A percentile compares a stretch with the other conserved stretches of the same genome.
Conservation (phyloP, 768 basidiomycete genomes). For the Hemileccinum impolitum region DNA sequence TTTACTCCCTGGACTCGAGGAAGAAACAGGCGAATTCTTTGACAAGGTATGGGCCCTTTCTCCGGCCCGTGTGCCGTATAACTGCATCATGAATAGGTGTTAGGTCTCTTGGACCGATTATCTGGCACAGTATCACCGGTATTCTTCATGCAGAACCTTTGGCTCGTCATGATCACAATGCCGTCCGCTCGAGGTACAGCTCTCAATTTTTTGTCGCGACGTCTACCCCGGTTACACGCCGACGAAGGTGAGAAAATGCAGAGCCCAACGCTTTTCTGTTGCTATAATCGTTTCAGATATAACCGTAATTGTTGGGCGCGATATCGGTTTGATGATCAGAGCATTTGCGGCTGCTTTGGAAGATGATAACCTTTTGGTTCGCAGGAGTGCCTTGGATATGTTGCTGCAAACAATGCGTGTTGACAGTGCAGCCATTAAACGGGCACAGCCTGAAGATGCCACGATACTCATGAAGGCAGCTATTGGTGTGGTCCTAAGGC, state of each 20-base stretch:
- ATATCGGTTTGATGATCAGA: slow-evolving; percentile 91
- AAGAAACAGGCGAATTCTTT: slow-evolving; percentile 97
- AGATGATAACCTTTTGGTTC: slow-evolving; percentile 89
- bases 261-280: not conserved
- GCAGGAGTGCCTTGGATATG: slow-evolving; percentile 82
- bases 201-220: slow-evolving; percentile 80
- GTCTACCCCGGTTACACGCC: slow-evolving; percentile 66
- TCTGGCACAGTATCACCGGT: slow-evolving; percentile 80
- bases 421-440: slow-evolving; percentile 67
- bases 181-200: slow-evolving; percentile 82
- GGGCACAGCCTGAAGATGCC: slow-evolving; percentile 69
- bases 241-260: slow-evolving; percentile 56
- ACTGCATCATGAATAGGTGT: slow-evolving; percentile 49
- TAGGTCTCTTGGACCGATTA: slow-evolving; percentile 74
- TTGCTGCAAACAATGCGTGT: slow-evolving; percentile 72
- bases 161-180: slow-evolving; percentile 89
- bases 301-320: slow-evolving; percentile 69
- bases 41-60: slow-evolving; percentile 57
- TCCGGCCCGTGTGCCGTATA: not conserved
- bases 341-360: slow-evolving; percentile 90
- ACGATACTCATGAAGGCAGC: slow-evolving; percentile 84
- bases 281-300: slow-evolving; percentile 45
- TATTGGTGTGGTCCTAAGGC: slow-evolving; percentile 82
- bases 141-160: slow-evolving; percentile 95
- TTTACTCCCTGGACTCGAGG: slow-evolving; percentile 91